Conservation (phyloP, 148 eudicot genomes). For the Salicornia ramosissima region DNA sequence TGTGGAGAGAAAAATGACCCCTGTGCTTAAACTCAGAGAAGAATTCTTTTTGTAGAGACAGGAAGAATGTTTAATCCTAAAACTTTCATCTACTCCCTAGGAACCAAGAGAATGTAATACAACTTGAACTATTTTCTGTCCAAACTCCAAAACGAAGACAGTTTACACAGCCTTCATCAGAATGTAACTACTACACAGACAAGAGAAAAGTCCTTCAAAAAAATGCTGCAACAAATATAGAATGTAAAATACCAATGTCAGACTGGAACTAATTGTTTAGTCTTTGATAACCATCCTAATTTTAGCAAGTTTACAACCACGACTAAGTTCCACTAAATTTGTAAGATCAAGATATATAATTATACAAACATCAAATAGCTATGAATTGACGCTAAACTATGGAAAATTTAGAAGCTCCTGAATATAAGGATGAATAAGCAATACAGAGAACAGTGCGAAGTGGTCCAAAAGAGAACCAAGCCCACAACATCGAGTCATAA, state of each 20-base stretch:
- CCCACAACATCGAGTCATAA: background rate
- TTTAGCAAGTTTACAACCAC: too few relatives aligned
- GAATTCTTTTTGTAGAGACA: too few relatives aligned
- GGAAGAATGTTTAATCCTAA: too few relatives aligned
- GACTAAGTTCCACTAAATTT: background rate
- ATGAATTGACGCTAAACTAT: background rate
- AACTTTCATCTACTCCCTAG: too few relatives aligned
- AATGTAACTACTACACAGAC: background rate
- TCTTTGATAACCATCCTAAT: too few relatives aligned
- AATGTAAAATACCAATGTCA: background rate
- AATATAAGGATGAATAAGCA: background rate
- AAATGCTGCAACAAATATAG: too few relatives aligned
- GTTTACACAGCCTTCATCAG: background rate
- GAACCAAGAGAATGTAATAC: too few relatives aligned
- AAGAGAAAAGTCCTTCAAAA: background rate
- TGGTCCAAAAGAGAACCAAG: background rate
- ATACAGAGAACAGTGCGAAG: background rate
- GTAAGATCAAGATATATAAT: background rate
- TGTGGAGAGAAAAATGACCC: too few relatives aligned
- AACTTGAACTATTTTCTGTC: background rate
- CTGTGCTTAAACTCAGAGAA: too few relatives aligned
- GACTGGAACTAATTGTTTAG: background rate
- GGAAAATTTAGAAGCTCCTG: background rate
- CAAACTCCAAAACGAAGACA: too few relatives aligned
- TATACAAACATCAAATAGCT: background rate